Evolutionary conservation across 306 rosid genomes (phyloP).

Genomic region (Phaseolus lunatus): DNA sequence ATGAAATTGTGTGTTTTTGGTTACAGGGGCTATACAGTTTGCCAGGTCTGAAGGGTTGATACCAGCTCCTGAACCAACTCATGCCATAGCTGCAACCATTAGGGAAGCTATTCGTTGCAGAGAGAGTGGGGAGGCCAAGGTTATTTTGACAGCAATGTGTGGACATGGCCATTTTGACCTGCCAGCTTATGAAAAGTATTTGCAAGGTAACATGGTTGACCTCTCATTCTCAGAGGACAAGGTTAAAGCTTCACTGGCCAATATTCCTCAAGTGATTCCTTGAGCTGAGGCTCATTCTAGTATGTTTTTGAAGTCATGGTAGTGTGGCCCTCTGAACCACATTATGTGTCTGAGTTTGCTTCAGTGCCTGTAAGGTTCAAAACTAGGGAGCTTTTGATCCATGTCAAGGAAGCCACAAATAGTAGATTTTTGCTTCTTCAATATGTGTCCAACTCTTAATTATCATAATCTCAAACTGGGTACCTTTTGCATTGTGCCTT

Average conservation of each 20-base stretch:
- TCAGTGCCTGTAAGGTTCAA: not conserved
- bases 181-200: conserved; percentile 80
- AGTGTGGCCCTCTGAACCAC: not conserved
- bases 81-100: conserved; percentile 90
- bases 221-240: conserved; percentile 78
- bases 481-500: not conserved
- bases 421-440: not conserved
- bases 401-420: not conserved
- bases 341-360: not conserved
- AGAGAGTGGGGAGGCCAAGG: conserved; percentile 85
- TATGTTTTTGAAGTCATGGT: too few relatives aligned
- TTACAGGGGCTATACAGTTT: conserved; percentile 85
- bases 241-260: conserved; percentile 64
- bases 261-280: conserved; percentile 57
- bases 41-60: conserved; percentile 91
- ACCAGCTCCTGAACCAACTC: conserved; percentile 97
- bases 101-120: conserved; percentile 83
- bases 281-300: conserved; percentile 42
- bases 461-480: not conserved
- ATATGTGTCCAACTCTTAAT: not conserved
- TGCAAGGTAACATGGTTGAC: conserved; percentile 88
- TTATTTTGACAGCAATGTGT: conserved; percentile 93
- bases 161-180: conserved; percentile 97
- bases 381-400: not conserved
- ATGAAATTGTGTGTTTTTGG: conserved; percentile 31